Conservation (phyloP, 169 alveolate species). For the Eimeria sp. region DNA sequence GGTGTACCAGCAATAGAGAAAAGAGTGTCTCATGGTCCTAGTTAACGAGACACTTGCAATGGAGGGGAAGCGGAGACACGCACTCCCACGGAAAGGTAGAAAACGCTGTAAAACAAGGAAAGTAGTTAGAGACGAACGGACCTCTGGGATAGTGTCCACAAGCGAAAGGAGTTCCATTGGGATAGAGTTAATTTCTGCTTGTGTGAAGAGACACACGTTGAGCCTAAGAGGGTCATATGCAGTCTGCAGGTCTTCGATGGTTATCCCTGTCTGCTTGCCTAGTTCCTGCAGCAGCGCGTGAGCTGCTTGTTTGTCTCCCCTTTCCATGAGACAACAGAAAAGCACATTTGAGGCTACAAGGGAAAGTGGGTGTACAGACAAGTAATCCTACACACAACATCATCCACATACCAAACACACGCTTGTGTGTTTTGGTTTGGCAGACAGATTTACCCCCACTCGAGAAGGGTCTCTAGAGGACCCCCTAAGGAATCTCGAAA, state of each 20-base stretch:
- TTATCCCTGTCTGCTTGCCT: background rate
- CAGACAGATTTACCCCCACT: too few relatives aligned
- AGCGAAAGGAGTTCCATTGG: background rate
- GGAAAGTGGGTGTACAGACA: conserved; percentile 18
- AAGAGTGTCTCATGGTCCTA: background rate
- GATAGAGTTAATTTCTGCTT: background rate
- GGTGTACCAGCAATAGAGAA: background rate
- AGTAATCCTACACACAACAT: background rate
- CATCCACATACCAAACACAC: background rate
- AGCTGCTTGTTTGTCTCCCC: background rate
- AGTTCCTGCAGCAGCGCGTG: background rate
- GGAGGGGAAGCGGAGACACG: too few relatives aligned
- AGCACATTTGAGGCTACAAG: background rate
- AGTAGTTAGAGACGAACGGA: background rate
- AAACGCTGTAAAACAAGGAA: too few relatives aligned
- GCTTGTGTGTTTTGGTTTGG: too few relatives aligned
- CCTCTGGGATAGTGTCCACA: background rate
- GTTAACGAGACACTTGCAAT: background rate
- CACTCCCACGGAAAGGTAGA: too few relatives aligned
- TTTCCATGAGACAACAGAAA: background rate
- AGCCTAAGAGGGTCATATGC: background rate
- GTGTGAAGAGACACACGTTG: background rate
- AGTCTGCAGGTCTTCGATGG: background rate
- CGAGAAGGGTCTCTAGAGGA: too few relatives aligned
- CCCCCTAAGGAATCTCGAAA: too few relatives aligned